Evolutionary conservation across 1,139 yeast genomes (phyloP).

Genomic region (Saccharomyces hybrid): DNA sequence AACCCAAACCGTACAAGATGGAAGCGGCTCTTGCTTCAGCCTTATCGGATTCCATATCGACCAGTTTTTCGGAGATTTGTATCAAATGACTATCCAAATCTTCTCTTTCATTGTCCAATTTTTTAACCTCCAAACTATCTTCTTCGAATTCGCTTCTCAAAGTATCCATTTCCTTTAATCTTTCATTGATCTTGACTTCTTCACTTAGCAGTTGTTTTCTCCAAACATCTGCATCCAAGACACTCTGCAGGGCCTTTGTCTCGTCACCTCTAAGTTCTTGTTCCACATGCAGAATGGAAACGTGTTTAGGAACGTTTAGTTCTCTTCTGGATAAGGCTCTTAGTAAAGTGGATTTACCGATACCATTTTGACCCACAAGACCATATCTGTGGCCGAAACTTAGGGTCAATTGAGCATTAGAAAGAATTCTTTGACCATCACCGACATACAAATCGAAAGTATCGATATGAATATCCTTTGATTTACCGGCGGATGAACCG

Average conservation of each 20-base stretch:
- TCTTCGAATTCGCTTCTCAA: conserved; percentile 70
- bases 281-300: conserved; percentile 91
- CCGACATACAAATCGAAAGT: conserved; percentile 92
- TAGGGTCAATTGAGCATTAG: conserved; percentile 79
- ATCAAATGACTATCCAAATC: conserved; percentile 73
- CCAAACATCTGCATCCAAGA: conserved; percentile 98
- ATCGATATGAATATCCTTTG: conserved; percentile 89
- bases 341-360: conserved; percentile 91
- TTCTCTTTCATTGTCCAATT: conserved; percentile 80
- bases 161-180: conserved; percentile 65
- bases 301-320: conserved; percentile 85
- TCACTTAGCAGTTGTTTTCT: conserved; percentile 78
- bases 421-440: conserved; percentile 84
- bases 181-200: conserved; percentile 63
- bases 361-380: conserved; percentile 97
- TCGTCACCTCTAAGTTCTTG: conserved; percentile 96
- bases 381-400: conserved; percentile 94
- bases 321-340: conserved; percentile 92
- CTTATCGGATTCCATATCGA: conserved; percentile 92
- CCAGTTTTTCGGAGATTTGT: conserved; percentile 71
- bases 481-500: conserved; percentile 85
- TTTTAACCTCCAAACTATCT: conserved; percentile 69
- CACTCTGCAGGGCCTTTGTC: conserved; percentile 81
- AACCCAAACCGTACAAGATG: conserved; percentile 87
- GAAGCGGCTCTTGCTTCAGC: conserved; percentile 97